phyloP scores from a whole-genome alignment of 768 basidiomycete species.

The Lactifluus rugatus region DNA sequence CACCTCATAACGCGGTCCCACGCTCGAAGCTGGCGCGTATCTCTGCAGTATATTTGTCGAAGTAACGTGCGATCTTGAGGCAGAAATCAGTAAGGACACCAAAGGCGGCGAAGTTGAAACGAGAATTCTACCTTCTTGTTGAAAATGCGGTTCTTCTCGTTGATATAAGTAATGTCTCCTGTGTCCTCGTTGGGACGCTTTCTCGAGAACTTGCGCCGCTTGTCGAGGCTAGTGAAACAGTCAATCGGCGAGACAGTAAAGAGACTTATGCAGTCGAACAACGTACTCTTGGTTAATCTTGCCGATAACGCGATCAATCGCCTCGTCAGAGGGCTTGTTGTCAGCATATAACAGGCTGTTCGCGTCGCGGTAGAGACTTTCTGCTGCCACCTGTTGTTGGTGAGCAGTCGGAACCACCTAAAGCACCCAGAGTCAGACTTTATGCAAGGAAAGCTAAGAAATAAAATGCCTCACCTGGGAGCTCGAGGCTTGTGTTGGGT shows the following conservation, averaged over 20 bases:
- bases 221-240: constrained; percentile 55
- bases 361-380: constrained; percentile 86
- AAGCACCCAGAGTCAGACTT: neutral
- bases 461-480: constrained; percentile 28
- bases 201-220: constrained; percentile 81
- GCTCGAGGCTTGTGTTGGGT: constrained; percentile 37
- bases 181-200: constrained; percentile 88
- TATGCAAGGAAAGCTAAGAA: neutral
- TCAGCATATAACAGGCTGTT: constrained; percentile 91
- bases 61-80: constrained; percentile 79
- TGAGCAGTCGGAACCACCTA: constrained; percentile 46
- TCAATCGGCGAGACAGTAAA: neutral
- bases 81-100: neutral
- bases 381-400: constrained; percentile 60
- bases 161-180: constrained; percentile 98
- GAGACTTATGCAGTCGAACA: constrained; percentile 1
- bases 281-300: constrained; percentile 93
- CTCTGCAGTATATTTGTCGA: constrained; percentile 94
- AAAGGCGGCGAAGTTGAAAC: neutral
- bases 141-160: constrained; percentile 95
- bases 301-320: constrained; percentile 81
- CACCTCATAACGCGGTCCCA: constrained; percentile 70
- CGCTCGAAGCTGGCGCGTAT: constrained; percentile 97
- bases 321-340: constrained; percentile 91
- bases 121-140: constrained; percentile 73